These are phyloP conservation scores for Prunus mira DNA, from an alignment of 306 rosid species.

Conservation along the genomic window DNA sequence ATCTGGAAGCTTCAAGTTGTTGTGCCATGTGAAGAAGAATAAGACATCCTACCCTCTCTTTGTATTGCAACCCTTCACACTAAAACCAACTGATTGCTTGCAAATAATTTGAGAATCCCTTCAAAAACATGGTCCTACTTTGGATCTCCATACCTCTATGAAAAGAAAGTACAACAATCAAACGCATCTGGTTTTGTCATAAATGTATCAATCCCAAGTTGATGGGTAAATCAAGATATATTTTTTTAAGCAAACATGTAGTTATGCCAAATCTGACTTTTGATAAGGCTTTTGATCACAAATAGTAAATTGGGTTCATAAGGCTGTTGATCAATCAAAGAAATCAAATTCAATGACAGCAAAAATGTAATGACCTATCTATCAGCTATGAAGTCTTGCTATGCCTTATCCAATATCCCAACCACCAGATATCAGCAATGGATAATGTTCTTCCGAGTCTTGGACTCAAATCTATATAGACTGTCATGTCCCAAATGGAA, in stretches of 20 bases:
- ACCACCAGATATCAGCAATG: constrained; percentile 28
- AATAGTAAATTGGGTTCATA: neutral
- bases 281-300: too few relatives aligned
- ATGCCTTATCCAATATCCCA: constrained; percentile 27
- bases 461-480: constrained; percentile 14
- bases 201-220: neutral
- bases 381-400: neutral
- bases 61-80: neutral
- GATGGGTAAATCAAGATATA: neutral
- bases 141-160: neutral
- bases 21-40: constrained; percentile 21
- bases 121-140: constrained; percentile 9
- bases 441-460: constrained; percentile 25
- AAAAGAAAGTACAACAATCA: neutral
- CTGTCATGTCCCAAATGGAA: constrained; percentile 30
- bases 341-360: constrained; percentile 9
- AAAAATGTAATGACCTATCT: neutral
- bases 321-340: neutral
- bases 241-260: too few relatives aligned
- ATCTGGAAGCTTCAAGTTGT: constrained; percentile 6
- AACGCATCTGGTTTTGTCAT: constrained; percentile 4
- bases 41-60: constrained; percentile 24
- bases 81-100: neutral
- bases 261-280: neutral
- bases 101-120: constrained; percentile 5